Evolutionary conservation across 2,329 filamentous ascomycete genomes (phyloP).

Genomic region (Graphilbum fragrans): DNA sequence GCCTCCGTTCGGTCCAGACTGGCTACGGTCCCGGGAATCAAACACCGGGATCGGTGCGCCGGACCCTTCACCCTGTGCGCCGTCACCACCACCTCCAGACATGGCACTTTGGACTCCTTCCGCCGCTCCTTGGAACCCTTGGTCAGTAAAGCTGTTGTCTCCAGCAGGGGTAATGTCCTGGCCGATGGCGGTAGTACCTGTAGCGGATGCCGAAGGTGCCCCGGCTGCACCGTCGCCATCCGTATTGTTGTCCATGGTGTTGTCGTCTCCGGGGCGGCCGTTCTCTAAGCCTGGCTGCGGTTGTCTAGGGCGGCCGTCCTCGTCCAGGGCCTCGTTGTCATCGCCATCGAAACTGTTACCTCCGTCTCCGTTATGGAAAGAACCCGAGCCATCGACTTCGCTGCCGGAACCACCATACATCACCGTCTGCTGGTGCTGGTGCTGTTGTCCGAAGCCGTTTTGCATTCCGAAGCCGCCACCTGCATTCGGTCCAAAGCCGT

Average conservation of each 20-base stretch:
- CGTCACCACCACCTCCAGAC: background rate
- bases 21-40: slow-evolving; percentile 2
- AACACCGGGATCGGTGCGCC: slow-evolving; percentile 4
- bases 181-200: no score
- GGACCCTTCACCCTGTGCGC: background rate
- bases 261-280: no score
- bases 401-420: background rate
- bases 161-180: no score
- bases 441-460: slow-evolving; percentile 1
- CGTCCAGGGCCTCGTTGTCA: background rate
- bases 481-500: background rate
- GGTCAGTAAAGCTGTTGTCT: no score
- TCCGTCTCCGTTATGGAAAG: background rate
- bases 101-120: background rate
- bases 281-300: background rate
- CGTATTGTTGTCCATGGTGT: no score
- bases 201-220: no score
- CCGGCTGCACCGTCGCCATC: no score
- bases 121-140: background rate
- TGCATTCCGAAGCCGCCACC: background rate
- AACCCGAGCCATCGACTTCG: background rate
- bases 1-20: slow-evolving; percentile 2
- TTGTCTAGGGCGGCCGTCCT: background rate
- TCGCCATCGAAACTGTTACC: no score
- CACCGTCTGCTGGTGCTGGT: background rate